Percentiles rank a stretch among this genome's conserved stretches.
Evolutionary conservation across 331 rosid species (phyloP).

Genomic region (Dryas integrifolia): DNA sequence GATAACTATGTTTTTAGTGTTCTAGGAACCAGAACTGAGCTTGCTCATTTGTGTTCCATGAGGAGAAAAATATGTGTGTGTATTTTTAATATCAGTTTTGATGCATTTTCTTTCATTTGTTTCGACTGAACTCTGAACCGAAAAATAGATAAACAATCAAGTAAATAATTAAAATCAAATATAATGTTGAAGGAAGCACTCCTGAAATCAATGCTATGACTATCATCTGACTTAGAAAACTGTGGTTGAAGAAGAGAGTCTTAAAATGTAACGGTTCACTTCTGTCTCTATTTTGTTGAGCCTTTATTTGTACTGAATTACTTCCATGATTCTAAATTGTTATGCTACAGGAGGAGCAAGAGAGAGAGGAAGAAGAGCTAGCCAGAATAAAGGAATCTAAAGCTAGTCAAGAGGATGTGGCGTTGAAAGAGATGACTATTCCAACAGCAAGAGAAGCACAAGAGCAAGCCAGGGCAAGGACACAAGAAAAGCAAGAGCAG

Average conservation of each 20-base stretch:
- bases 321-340: slow-evolving; percentile 19
- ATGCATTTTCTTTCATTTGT: slow-evolving; percentile 20
- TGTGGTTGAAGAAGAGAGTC: slow-evolving; percentile 14
- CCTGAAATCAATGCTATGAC: neutral
- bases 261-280: slow-evolving; percentile 16
- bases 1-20: slow-evolving; percentile 9
- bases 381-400: slow-evolving; percentile 54
- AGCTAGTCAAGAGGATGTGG: slow-evolving; percentile 57
- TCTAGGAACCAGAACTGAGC: slow-evolving; percentile 17
- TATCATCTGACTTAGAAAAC: slow-evolving; percentile 19
- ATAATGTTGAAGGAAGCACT: neutral
- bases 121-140: slow-evolving; percentile 6
- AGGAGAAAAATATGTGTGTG: neutral
- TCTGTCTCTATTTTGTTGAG: slow-evolving; percentile 16
- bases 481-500: slow-evolving; percentile 78
- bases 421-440: slow-evolving; percentile 68
- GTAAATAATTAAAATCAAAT: neutral
- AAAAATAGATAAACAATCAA: neutral
- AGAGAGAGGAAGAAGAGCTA: slow-evolving; percentile 64
- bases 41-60: neutral
- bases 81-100: slow-evolving; percentile 12
- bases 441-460: slow-evolving; percentile 77
- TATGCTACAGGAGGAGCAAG: slow-evolving; percentile 71
- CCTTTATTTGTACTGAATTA: slow-evolving; percentile 15
- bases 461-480: slow-evolving; percentile 60